Evolutionary conservation across 148 eudicot species (phyloP), one percentile per base, ranked within the genome.

Genomic region (Selenicereus undatus): DNA sequence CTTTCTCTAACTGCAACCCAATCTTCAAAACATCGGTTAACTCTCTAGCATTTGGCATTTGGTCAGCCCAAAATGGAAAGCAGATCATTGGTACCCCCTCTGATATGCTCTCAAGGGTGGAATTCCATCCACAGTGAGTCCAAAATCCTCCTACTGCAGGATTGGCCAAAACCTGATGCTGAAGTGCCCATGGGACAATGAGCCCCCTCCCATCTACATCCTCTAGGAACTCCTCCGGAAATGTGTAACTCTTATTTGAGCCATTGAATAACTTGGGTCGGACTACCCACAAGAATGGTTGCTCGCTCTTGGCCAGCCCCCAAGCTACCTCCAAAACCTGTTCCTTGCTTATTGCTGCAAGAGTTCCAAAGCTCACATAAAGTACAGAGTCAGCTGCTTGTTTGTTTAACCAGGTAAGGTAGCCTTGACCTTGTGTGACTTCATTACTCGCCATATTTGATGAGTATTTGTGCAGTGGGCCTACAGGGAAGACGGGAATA

Each of bases 51-150:
- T 84, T 84, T 81, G 86, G 77, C 79, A 66, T 64, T 75, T 90
- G 93, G 66, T 90, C 93, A 5, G 81, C 88, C 56, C 87, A 89
- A 66, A 78, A 89, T 3, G 91, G 91, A n/a, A 62, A 64, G 81
- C 93, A 90, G 16, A 90, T 77, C 91, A 90, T 89, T 3, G 93
- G 91, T 26, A 90, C 87, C n/a, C 91, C 93, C 78, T 87, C 91
- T 56, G 83, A 86, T 1, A 90, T 85, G 64, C 91, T 88, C 83
- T 90, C 93, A 3, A 90, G 45, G 2, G 89, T 88, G n/a, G 93
- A 90, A 32, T 90, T 90, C 93, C 93, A 90, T 14, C 93, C 93
- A 50, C 83, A 70, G 72, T 90, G 93, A 50, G 93, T 90, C 93
- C 90, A 89, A 30, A 90, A 90, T 26, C 88, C 91, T 13, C 91